Evolutionary conservation across 768 basidiomycete species (phyloP).

Genomic region (Roridomyces roridus): DNA sequence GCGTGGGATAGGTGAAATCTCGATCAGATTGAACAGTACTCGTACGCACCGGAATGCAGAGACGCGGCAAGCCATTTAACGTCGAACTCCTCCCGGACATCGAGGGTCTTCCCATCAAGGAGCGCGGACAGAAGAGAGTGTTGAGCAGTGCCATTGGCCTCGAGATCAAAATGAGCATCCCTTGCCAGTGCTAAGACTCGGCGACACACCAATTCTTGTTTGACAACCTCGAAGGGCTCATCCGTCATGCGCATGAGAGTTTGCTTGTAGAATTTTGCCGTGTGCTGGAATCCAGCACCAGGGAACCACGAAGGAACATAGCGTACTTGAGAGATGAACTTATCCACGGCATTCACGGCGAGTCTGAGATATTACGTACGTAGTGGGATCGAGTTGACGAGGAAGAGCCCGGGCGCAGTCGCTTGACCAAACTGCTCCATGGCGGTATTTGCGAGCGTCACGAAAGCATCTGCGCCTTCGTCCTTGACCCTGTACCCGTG

Average conservation of each 20-base stretch:
- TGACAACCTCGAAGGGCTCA: slow-evolving; percentile 36
- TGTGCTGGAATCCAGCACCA: slow-evolving; percentile 45
- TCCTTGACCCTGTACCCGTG: slow-evolving; percentile 49
- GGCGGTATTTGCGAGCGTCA: slow-evolving; percentile 42
- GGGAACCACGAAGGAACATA: slow-evolving; percentile 49
- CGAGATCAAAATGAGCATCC: slow-evolving; percentile 2
- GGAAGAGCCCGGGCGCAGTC: slow-evolving; percentile 46
- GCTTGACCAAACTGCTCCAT: slow-evolving; percentile 44
- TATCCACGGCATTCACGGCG: background rate
- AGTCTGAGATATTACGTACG: slow-evolving; percentile 31
- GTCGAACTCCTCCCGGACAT: background rate
- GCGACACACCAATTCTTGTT: slow-evolving; percentile 31
- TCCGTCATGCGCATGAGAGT: slow-evolving; percentile 37
- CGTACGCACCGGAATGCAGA: slow-evolving; percentile 20
- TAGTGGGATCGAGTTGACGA: slow-evolving; percentile 58
- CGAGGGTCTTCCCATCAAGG: background rate
- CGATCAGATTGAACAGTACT: too few relatives aligned
- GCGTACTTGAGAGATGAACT: slow-evolving; percentile 32
- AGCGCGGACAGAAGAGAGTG: slow-evolving; percentile 12
- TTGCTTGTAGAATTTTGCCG: slow-evolving; percentile 40
- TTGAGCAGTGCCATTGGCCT: background rate
- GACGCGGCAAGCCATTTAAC: slow-evolving; percentile 18
- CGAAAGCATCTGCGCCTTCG: slow-evolving; percentile 42
- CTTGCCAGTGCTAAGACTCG: background rate
- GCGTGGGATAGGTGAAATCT: too few relatives aligned